phyloP scores from a whole-genome alignment of 345 rosid species.

The Barbarea vulgaris region DNA sequence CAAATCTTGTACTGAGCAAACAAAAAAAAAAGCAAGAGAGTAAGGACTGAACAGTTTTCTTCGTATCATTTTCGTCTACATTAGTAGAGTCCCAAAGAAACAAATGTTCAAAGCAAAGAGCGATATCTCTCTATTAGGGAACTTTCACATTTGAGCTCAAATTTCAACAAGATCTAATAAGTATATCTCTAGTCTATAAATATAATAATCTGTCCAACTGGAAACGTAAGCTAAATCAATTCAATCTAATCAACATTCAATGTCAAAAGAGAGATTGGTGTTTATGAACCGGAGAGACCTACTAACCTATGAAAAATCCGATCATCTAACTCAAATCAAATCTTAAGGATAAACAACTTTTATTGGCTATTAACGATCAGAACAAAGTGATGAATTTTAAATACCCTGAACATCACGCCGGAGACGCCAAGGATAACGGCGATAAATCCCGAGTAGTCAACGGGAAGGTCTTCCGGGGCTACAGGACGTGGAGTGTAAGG shows the following conservation, averaged over 20 bases:
- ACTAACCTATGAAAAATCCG: neutral
- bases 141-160: neutral
- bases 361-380: neutral
- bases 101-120: neutral
- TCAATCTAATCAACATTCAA: neutral
- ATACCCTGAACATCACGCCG: constrained; percentile 98
- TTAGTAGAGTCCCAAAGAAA: neutral
- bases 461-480: constrained; percentile 82
- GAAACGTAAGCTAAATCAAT: neutral
- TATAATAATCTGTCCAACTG: neutral
- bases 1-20: constrained; percentile 80
- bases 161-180: constrained; percentile 10
- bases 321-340: neutral
- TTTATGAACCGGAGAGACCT: neutral
- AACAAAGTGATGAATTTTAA: constrained; percentile 4
- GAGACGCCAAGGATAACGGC: constrained; percentile 87
- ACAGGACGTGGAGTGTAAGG: constrained; percentile 57
- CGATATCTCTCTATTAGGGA: neutral
- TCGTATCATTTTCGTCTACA: neutral
- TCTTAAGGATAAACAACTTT: constrained; percentile 5
- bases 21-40: constrained; percentile 1
- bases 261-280: too few relatives aligned
- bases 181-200: neutral
- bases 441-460: constrained; percentile 93
- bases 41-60: neutral